Conservation (phyloP, 2,329 filamentous ascomycete species). For the Monilinia laxa region DNA sequence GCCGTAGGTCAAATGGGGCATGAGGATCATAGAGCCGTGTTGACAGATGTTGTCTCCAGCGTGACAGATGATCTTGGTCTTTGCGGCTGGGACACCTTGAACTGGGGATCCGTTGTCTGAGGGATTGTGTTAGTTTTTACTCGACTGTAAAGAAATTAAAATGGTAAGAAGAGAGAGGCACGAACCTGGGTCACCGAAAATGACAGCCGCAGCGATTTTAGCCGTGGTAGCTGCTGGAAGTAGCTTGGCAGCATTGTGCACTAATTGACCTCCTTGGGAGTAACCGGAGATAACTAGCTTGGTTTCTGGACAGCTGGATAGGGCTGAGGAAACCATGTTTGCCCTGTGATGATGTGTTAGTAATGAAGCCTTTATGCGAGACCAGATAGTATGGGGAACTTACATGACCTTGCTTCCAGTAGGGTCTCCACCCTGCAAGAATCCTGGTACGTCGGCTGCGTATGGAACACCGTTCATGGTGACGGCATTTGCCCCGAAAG, state of each 20-base stretch:
- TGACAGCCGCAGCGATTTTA: constrained; percentile 31
- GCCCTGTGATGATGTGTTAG: constrained; percentile 25
- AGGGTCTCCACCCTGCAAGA: constrained; percentile 48
- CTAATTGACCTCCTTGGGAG: constrained; percentile 33
- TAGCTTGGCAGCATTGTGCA: constrained; percentile 31
- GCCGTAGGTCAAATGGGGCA: constrained; percentile 33
- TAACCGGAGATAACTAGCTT: constrained; percentile 31
- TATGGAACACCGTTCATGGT: constrained; percentile 56
- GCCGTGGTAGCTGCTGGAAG: constrained; percentile 26
- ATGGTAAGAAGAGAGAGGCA: constrained; percentile 16
- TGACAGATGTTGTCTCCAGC: constrained; percentile 33
- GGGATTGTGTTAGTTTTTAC: neutral
- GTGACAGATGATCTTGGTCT: constrained; percentile 34
- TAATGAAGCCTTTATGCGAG: neutral
- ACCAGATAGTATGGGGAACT: neutral
- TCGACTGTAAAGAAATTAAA: neutral
- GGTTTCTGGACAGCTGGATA: constrained; percentile 14
- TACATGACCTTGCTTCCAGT: constrained; percentile 47
- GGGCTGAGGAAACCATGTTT: neutral
- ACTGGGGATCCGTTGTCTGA: constrained; percentile 34
- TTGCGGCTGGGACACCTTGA: constrained; percentile 27
- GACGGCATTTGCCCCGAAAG: constrained; percentile 44
- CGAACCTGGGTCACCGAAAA: constrained; percentile 36
- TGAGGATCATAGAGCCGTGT: constrained; percentile 26
- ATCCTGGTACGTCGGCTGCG: constrained; percentile 47